phyloP scores from a whole-genome alignment of 2,329 filamentous ascomycete genomes.

The Sarocladium kiliense region DNA sequence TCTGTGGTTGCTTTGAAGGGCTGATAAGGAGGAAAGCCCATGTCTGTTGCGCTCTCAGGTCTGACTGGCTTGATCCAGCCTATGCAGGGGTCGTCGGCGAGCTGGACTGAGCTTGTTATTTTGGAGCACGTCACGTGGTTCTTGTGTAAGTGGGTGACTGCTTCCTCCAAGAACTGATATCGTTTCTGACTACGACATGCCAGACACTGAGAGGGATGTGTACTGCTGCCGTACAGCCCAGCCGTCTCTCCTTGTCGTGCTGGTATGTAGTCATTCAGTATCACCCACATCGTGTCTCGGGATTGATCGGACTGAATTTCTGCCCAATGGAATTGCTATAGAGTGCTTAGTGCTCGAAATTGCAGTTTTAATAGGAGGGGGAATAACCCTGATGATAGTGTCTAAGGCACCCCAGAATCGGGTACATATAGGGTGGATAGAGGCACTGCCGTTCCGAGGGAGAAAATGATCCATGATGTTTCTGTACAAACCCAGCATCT shows the following conservation, averaged over 20 bases:
- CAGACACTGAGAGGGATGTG: not conserved
- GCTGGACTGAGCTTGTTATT: not conserved
- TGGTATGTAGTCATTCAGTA: not conserved
- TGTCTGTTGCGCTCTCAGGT: not conserved
- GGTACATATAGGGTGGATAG: constrained; percentile 13
- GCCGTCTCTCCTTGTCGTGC: not conserved
- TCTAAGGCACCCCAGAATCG: constrained; percentile 17
- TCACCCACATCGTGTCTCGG: not conserved
- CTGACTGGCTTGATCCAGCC: not conserved
- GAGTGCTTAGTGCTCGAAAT: not conserved
- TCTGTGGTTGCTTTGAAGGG: not conserved
- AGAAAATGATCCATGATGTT: too few relatives aligned
- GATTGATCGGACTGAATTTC: not conserved
- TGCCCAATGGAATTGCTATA: constrained; percentile 5
- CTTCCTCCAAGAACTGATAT: not conserved
- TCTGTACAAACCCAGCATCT: too few relatives aligned
- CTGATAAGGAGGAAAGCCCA: not conserved
- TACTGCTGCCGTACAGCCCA: not conserved
- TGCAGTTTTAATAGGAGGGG: too few relatives aligned
- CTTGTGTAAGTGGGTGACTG: not conserved
- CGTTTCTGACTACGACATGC: not conserved
- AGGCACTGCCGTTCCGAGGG: too few relatives aligned
- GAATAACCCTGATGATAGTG: constrained; percentile 12
- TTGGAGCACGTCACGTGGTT: not conserved
- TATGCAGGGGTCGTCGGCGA: not conserved